These are phyloP conservation scores for Fusarium sp. DNA, from an alignment of 2,329 filamentous ascomycete species.

Conservation along the genomic window DNA sequence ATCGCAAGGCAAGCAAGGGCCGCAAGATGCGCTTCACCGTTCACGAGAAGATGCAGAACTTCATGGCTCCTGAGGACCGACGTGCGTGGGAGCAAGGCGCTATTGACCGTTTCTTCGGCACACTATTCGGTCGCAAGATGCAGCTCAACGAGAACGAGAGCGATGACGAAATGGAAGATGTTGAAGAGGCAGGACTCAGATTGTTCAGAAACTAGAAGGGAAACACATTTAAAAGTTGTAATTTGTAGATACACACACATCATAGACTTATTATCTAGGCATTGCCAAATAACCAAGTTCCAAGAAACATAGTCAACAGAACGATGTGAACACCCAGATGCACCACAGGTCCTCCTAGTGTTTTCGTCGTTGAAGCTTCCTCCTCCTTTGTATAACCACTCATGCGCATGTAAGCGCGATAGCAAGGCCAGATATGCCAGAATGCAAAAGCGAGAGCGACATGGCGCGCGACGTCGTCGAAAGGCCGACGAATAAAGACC, in stretches of 20 bases:
- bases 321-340: slow-evolving; percentile 58
- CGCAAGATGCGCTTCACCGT: slow-evolving; percentile 94
- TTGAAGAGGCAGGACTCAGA: slow-evolving; percentile 65
- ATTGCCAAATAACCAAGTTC: slow-evolving; percentile 30
- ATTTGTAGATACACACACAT: slow-evolving; percentile 9
- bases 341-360: slow-evolving; percentile 59
- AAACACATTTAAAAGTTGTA: slow-evolving; percentile 18
- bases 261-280: slow-evolving; percentile 21
- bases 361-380: slow-evolving; percentile 30
- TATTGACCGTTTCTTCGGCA: slow-evolving; percentile 80
- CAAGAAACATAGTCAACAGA: slow-evolving; percentile 53
- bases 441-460: slow-evolving; percentile 57
- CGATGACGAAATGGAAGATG: slow-evolving; percentile 63
- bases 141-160: slow-evolving; percentile 70
- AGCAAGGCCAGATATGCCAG: slow-evolving; percentile 63
- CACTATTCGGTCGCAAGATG: slow-evolving; percentile 77
- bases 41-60: slow-evolving; percentile 97
- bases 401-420: slow-evolving; percentile 53
- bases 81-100: slow-evolving; percentile 83
- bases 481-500: slow-evolving; percentile 48
- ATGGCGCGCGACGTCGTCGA: slow-evolving; percentile 50
- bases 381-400: slow-evolving; percentile 46
- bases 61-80: slow-evolving; percentile 92
- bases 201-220: slow-evolving; percentile 60
- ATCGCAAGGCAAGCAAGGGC: slow-evolving; percentile 95